A percentile compares a stretch with the other conserved stretches of the same genome.
phyloP scores from a whole-genome alignment of 2,329 filamentous ascomycete genomes.

The Alternaria viburni region DNA sequence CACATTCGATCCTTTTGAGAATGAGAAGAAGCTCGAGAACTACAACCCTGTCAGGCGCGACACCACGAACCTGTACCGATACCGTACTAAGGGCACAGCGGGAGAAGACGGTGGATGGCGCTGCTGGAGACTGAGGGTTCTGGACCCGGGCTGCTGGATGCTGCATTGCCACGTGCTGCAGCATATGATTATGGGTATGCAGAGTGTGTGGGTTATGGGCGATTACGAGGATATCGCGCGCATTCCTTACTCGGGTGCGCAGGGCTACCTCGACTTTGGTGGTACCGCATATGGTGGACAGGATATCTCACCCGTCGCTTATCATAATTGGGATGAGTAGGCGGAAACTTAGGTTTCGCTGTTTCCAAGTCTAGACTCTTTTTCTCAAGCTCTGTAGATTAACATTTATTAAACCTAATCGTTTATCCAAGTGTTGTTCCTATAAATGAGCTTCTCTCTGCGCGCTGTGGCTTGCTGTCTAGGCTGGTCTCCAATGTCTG shows the following conservation, averaged over 20 bases:
- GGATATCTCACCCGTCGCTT: constrained; percentile 11
- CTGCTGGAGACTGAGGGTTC: constrained; percentile 64
- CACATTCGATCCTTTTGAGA: constrained; percentile 57
- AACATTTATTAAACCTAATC: neutral
- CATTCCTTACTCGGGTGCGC: constrained; percentile 43
- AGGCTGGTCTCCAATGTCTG: neutral
- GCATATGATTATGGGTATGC: constrained; percentile 65
- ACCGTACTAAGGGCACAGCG: constrained; percentile 50
- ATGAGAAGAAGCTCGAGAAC: constrained; percentile 52
- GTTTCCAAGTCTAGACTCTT: neutral
- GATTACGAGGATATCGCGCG: constrained; percentile 49
- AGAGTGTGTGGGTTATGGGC: constrained; percentile 56
- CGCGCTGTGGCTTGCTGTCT: neutral
- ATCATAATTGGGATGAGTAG: constrained; percentile 15
- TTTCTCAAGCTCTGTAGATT: neutral
- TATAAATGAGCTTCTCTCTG: neutral
- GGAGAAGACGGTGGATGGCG: constrained; percentile 62
- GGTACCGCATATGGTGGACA: constrained; percentile 51
- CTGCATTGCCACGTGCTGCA: constrained; percentile 66
- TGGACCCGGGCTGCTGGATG: constrained; percentile 64
- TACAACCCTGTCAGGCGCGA: constrained; percentile 52
- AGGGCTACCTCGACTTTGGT: constrained; percentile 55
- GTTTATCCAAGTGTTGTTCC: neutral
- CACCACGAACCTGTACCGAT: constrained; percentile 64
- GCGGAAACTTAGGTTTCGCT: neutral